These are phyloP conservation scores for Pseudogymnoascus destructans DNA, from an alignment of 2,329 filamentous ascomycete species.

Conservation along the genomic window DNA sequence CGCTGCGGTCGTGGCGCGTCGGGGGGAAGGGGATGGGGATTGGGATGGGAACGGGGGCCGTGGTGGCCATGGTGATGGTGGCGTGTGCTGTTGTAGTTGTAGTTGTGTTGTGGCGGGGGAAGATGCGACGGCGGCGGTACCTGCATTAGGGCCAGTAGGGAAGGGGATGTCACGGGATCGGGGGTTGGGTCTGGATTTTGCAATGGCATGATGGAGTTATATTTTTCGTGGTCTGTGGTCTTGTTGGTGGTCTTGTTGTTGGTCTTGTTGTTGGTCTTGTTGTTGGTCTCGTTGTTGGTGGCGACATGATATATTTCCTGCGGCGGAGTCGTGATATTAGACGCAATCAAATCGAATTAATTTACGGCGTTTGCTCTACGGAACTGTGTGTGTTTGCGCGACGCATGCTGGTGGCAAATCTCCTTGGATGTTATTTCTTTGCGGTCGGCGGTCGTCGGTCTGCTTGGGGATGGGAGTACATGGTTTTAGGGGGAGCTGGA, in stretches of 20 bases:
- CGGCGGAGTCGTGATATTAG: neutral
- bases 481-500: neutral
- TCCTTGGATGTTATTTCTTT: neutral
- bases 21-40: neutral
- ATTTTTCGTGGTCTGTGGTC: no score
- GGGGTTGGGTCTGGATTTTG: neutral
- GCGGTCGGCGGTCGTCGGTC: neutral
- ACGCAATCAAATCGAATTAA: neutral
- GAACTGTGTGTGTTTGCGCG: neutral
- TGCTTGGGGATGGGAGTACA: neutral
- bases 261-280: no score
- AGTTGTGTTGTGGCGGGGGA: neutral
- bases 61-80: neutral
- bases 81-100: neutral
- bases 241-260: no score
- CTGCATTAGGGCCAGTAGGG: neutral
- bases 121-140: neutral
- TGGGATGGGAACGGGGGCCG: neutral
- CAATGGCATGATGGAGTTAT: neutral
- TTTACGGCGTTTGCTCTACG: neutral
- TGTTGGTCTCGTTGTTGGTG: neutral
- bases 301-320: neutral
- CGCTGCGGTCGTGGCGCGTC: constrained; percentile 30
- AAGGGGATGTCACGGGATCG: neutral
- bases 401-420: neutral